A percentile compares a stretch with the other conserved stretches of the same genome.
Evolutionary conservation across 345 rosid species (phyloP).

Genomic region (Sonneratia alba): DNA sequence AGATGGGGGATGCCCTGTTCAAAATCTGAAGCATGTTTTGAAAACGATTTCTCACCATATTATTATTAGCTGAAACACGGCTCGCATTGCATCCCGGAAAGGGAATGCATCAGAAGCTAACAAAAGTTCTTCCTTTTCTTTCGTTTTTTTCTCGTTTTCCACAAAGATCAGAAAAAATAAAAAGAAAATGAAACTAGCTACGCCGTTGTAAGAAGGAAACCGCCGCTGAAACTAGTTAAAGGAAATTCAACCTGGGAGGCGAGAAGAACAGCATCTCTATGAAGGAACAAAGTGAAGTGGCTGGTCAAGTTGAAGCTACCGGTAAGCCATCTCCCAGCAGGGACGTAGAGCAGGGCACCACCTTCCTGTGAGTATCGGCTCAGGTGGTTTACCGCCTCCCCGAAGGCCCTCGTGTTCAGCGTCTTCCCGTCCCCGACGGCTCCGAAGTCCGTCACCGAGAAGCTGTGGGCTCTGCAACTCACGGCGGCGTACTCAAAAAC

Average conservation of each 20-base stretch:
- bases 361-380: conserved; percentile 24
- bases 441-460: conserved; percentile 16
- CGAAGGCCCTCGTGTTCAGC: conserved; percentile 32
- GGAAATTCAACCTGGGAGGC: conserved; percentile 27
- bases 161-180: too few species aligned
- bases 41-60: too few species aligned
- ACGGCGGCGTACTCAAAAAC: conserved; percentile 14
- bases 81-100: neutral
- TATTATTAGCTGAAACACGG: too few species aligned
- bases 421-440: conserved; percentile 38
- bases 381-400: conserved; percentile 27
- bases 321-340: conserved; percentile 40
- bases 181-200: neutral
- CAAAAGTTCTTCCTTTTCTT: too few species aligned
- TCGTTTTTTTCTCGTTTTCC: too few species aligned
- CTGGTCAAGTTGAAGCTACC: conserved; percentile 38
- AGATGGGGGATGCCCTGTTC: neutral
- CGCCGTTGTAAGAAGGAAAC: neutral
- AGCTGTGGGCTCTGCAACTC: conserved; percentile 19
- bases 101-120: neutral
- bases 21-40: neutral
- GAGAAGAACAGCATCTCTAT: conserved; percentile 31
- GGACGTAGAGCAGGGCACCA: conserved; percentile 33
- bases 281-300: conserved; percentile 37
- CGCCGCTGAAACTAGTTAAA: too few species aligned